These are phyloP conservation scores for Pseudogymnoascus sp. DNA, from an alignment of 2,329 filamentous ascomycete genomes.

Conservation along the genomic window DNA sequence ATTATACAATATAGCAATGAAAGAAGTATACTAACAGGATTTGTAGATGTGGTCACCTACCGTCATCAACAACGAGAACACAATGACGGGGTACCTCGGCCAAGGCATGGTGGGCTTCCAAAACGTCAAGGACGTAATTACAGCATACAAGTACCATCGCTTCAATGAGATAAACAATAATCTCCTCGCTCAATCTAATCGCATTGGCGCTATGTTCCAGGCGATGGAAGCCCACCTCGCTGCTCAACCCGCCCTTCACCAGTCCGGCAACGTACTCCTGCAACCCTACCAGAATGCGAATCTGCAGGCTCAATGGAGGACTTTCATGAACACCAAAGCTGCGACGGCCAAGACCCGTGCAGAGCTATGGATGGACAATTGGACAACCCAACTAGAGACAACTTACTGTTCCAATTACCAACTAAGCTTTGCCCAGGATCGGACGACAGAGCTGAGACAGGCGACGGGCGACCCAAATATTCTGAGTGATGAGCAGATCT, in stretches of 20 bases:
- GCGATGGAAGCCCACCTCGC: neutral
- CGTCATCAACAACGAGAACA: neutral
- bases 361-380: neutral
- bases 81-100: neutral
- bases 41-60: neutral
- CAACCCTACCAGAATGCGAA: neutral
- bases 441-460: neutral
- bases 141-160: neutral
- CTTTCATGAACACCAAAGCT: neutral
- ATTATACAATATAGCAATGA: neutral
- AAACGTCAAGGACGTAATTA: neutral
- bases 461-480: neutral
- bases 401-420: neutral
- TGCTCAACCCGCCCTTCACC: slow-evolving; percentile 5
- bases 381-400: neutral
- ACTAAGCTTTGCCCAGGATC: neutral
- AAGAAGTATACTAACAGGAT: neutral
- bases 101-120: neutral
- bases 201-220: neutral
- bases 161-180: neutral
- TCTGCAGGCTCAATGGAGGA: neutral
- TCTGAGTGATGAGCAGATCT: neutral
- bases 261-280: neutral
- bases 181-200: neutral
- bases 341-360: neutral